Base-by-base conservation (phyloP, 305 asterid genomes). In the Lippia alba region DNA sequence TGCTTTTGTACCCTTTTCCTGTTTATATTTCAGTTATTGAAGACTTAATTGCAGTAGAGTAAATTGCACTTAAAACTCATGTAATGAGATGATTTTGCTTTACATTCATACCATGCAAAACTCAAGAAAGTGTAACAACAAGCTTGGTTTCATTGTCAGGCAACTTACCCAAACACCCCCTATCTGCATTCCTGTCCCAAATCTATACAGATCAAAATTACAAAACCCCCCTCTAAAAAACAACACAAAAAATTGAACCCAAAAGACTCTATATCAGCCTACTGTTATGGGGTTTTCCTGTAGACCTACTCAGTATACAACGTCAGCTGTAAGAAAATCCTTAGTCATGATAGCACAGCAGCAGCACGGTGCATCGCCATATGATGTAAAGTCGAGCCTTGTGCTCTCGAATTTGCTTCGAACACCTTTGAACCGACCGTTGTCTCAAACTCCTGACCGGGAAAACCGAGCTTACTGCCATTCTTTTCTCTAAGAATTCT, bases 321-420 rank as follows among this genome's bases (percentile, higher is more conserved):
- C 20, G 5, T 53, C 34, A 53, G 4, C 12, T 6, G 73, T 48
- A 46, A 19, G 33, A 4, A 36, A 55, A 41, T 33, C 33, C 3
- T 77, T 70, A 83, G 39, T 83, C 88, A 71, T 81, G 73, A 84
- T 86, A 84, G 51, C 89, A 84, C 6, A 84, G 70, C 8, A 84
- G 89, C 56, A 84, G 56, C 66, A 84, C 76, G 1, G 86, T 70
- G 11, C 91, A 85, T 55, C 86, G 66, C 88, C 91, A 83, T 50
- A 80, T 71, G 72, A 86, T 86, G 76, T 83, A 83, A 34, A 86
- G 78, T 48, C 91, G 88, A 6, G 91, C 85, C 67, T 78, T 79
- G 0, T 83, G 85, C 68, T 81, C 86, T 20, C 84, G 61, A 33
- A 83, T 78, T 64, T 83, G 91, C 84, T 81, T 83, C 36, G 87